Evolutionary conservation across 169 alveolate species (phyloP), one percentile per base, ranked within the genome.

Genomic region (Eimeria praecox): DNA sequence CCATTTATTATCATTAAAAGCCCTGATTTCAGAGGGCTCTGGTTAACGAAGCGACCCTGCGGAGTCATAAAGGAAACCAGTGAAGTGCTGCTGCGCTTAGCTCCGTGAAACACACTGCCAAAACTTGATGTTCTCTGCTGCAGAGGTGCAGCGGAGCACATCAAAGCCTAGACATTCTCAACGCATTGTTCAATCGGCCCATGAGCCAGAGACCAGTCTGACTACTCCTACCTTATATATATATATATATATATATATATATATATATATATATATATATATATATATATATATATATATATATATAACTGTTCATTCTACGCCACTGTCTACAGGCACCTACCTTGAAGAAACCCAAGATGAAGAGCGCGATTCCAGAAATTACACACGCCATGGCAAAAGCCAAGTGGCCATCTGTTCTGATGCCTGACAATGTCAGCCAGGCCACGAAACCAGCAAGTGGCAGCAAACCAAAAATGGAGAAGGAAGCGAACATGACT

Each of bases 381-480:
- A 97, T 96, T 46, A 96, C 88, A 87, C 97, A 97, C 44, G 97
- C 98, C 82, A 97, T 97, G 62, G 95, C 54, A 85, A 97, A 97
- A 9, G 98, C 97, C 73, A 97, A 92, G 90, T 94, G 97, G 73
- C 83, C 96, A 44, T 66, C 95, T 62, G 95, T 93, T 46, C 86
- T 69, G 85, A 77, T 69, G 46, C 94, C 97, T 10, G 92, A 90
- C 24, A 80, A 27, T 24, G 95, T 91, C 24, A 95, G 86, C 97
- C 97, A 97, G 38, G 97, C 98, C n/a, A 98, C 93, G 85, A 97
- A 98, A 20, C 99, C 98, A n/a, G 97, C 93, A 87, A 98, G 96
- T 3, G 99, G 99, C 54, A 98, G 96, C 52, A 97, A 89, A 33
- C 99, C 99, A 85, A 98, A 97, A 5, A 97, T 46, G 90, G 98